Conservation (phyloP, 805 yeast genomes). For the Candida broadrunensis region DNA sequence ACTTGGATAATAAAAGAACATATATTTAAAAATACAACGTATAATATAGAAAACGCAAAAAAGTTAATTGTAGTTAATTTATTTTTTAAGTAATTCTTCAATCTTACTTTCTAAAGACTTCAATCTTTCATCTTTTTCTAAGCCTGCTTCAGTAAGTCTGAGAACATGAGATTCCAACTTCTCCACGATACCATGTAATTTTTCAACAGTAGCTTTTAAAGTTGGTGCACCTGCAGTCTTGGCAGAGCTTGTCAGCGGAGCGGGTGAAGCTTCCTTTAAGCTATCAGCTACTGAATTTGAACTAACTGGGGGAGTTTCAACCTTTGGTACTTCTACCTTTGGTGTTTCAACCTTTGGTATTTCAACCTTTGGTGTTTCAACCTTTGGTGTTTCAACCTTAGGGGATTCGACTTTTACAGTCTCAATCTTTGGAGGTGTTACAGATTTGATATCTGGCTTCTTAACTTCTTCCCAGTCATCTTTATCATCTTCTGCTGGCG, state of each 20-base stretch:
- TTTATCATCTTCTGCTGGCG: constrained; percentile 18
- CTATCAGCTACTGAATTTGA: constrained; percentile 5
- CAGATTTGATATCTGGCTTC: constrained; percentile 15
- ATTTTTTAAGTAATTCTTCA: constrained; percentile 48
- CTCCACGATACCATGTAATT: constrained; percentile 54
- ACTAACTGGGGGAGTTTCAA: constrained; percentile 5
- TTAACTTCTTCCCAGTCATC: constrained; percentile 42
- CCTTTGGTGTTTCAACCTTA: constrained; percentile 8
- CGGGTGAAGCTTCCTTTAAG: constrained; percentile 6
- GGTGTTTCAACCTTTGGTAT: constrained; percentile 11
- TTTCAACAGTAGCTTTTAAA: constrained; percentile 69
- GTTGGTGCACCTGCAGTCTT: constrained; percentile 48
- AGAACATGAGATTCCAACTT: constrained; percentile 55
- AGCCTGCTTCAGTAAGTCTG: constrained; percentile 48
- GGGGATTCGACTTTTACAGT: constrained; percentile 11
- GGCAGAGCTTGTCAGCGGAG: constrained; percentile 9
- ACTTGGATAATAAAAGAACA: background rate
- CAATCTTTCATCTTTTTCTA: constrained; percentile 66
- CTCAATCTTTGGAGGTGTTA: constrained; percentile 9
- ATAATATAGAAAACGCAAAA: background rate
- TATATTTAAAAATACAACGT: background rate
- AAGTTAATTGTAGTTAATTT: background rate
- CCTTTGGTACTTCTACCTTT: constrained; percentile 13
- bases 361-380: constrained; percentile 5
- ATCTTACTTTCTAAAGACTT: constrained; percentile 58